Conservation (phyloP, 2,329 filamentous ascomycete species). For the Trichoderma breve region DNA sequence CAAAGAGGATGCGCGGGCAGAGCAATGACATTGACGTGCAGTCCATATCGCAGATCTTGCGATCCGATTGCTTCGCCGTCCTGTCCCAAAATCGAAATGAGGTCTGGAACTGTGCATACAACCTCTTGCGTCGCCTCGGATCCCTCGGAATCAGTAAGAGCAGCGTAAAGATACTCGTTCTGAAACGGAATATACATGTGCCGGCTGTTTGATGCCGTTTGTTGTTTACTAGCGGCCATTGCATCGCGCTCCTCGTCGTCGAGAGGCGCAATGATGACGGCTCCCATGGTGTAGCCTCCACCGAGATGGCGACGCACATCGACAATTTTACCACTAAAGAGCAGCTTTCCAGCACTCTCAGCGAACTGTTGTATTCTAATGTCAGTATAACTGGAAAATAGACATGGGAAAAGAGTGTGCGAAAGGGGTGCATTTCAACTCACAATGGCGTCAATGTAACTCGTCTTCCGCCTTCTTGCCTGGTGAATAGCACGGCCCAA, state of each 20-base stretch:
- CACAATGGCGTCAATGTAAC: conserved; percentile 31
- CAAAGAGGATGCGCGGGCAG: conserved; percentile 50
- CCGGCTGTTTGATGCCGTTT: conserved; percentile 24
- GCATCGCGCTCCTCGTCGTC: conserved; percentile 32
- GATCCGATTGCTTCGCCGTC: conserved; percentile 51
- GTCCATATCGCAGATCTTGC: conserved; percentile 50
- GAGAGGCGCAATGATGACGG: conserved; percentile 36
- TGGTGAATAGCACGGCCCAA: conserved; percentile 33
- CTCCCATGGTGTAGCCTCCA: conserved; percentile 43
- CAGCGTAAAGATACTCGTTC: conserved; percentile 42
- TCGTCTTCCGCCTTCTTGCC: conserved; percentile 31
- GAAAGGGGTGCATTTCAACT: conserved; percentile 3
- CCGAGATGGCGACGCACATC: conserved; percentile 39
- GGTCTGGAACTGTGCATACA: conserved; percentile 37
- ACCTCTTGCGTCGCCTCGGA: conserved; percentile 32
- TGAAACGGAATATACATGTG: conserved; percentile 43
- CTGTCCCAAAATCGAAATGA: conserved; percentile 39
- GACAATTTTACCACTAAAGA: conserved; percentile 42
- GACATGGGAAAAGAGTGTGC: not conserved
- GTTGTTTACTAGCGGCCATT: conserved; percentile 19
- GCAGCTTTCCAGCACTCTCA: conserved; percentile 35
- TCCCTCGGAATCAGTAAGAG: conserved; percentile 32
- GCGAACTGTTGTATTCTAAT: conserved; percentile 25
- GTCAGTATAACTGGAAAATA: not conserved
- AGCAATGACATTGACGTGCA: conserved; percentile 50